These are phyloP conservation scores for Hygrophila difformis DNA, from an alignment of 257 asterid species.

Conservation along the genomic window DNA sequence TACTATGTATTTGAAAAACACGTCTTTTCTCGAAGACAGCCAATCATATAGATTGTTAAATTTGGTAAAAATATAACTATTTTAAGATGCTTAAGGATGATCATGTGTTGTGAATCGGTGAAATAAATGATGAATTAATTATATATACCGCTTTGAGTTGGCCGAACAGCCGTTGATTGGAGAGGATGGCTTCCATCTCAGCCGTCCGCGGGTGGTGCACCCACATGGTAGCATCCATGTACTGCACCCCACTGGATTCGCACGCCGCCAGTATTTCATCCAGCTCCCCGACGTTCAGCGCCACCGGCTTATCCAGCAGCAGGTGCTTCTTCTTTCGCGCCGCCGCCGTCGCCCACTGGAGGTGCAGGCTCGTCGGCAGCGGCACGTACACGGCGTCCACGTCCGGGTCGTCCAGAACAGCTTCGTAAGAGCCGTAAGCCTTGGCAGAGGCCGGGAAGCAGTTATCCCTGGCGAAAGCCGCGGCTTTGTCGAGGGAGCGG, in stretches of 20 bases:
- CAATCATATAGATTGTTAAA: too few species aligned
- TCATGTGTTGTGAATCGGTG: too few species aligned
- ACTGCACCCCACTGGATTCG: slow-evolving; percentile 38
- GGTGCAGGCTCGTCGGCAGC: slow-evolving; percentile 43
- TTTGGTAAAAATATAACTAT: too few species aligned
- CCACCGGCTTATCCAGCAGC: slow-evolving; percentile 49
- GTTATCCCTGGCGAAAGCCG: slow-evolving; percentile 24
- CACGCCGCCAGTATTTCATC: slow-evolving; percentile 34
- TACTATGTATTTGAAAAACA: too few species aligned
- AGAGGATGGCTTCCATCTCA: slow-evolving; percentile 27
- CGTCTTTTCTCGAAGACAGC: too few species aligned
- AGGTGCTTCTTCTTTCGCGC: slow-evolving; percentile 41
- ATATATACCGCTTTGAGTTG: slow-evolving; percentile 24
- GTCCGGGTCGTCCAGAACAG: slow-evolving; percentile 36
- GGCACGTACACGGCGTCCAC: slow-evolving; percentile 48
- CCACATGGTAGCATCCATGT: slow-evolving; percentile 50
- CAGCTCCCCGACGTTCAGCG: slow-evolving; percentile 29
- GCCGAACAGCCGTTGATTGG: slow-evolving; percentile 25
- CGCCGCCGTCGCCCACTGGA: slow-evolving; percentile 38
- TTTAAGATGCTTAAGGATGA: too few species aligned
- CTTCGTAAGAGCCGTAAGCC: slow-evolving; percentile 35
- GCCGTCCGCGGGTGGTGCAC: slow-evolving; percentile 44
- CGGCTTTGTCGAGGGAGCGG: slow-evolving; percentile 40
- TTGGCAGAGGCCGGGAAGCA: slow-evolving; percentile 34
- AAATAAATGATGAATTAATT: too few species aligned